Base-by-base conservation (phyloP, 2,329 filamentous ascomycete species). In the Dothideomycetidae sp. region DNA sequence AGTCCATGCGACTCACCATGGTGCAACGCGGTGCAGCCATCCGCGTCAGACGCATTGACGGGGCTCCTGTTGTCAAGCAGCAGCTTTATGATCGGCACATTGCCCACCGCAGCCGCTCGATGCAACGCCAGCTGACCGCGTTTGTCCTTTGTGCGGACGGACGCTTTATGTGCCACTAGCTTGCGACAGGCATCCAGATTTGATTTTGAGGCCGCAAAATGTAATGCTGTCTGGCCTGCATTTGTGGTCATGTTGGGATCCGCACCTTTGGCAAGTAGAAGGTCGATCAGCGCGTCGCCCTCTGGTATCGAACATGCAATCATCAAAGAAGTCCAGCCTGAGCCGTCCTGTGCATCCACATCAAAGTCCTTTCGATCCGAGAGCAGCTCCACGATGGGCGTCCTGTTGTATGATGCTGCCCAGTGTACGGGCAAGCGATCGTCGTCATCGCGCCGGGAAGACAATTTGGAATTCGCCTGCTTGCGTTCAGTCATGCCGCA, bases 371-470 rank as follows among this genome's bases (percentile, higher is more conserved):
- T 77, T 43, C 68, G 66, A 39, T 81, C 69, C 2, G 80, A 69
- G 3, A 96, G 66, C 13, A 88, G 55, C 34, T 79, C 67, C 12
- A 82, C 75, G 42, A 94, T 84, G 15, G 77, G 71, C 5, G 78
- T 60, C 47, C 75, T 78, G 55, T 90, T 92, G 57, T 81, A 80
- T 14, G 86, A 90, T 2, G 76, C 74, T 0, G 90, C 88, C 90
- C 90, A 98, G 66, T 98, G 90, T 40, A 96, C 75, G 2, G 90
- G 78, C 26, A 93, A 72, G 31, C 90, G 81, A 11, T 84, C 83
- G 56, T 98, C 90, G 33, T 82, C 78, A 52, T 98, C 90, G 51
- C 64, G 66, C 50, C 76, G 74, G 41, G 63, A 67, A 16, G 82
- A 77, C 28, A 92, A 71, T 51, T 81, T 86, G 2, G 81, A 77